Percentiles rank a stretch among this genome's conserved stretches.
phyloP scores from a whole-genome alignment of 2,329 filamentous ascomycete genomes.

The Aphanocladium album region DNA sequence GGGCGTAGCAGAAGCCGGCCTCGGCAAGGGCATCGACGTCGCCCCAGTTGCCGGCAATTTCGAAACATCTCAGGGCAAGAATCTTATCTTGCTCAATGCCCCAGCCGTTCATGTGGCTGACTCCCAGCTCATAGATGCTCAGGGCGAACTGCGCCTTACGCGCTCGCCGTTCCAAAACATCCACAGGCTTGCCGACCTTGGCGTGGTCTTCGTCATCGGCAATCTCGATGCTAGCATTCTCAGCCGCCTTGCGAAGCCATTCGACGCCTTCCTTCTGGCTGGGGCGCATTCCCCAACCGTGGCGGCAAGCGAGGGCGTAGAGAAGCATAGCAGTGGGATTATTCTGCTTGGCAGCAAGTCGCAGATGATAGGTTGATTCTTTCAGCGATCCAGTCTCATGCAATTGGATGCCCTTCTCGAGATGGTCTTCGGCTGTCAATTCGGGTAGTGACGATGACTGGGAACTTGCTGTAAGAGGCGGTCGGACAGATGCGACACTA shows the following conservation, averaged over 20 bases:
- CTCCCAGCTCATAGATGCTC: constrained; percentile 92
- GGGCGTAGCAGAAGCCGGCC: constrained; percentile 91
- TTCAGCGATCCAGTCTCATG: constrained; percentile 84
- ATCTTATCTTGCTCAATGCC: constrained; percentile 89
- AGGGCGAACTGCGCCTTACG: constrained; percentile 90
- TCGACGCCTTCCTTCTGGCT: constrained; percentile 85
- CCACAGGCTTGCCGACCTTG: constrained; percentile 58
- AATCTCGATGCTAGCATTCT: constrained; percentile 75
- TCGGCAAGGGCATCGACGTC: constrained; percentile 92
- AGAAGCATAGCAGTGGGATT: constrained; percentile 93
- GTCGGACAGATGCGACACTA: constrained; percentile 47
- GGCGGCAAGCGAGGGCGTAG: constrained; percentile 89
- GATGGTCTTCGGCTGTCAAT: constrained; percentile 79
- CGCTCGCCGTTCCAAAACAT: constrained; percentile 68
- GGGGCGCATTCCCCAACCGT: constrained; percentile 95
- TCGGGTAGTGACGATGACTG: constrained; percentile 57
- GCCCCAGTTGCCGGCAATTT: constrained; percentile 93
- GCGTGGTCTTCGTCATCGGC: constrained; percentile 70
- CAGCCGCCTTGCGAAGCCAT: constrained; percentile 89
- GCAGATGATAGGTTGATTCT: constrained; percentile 93
- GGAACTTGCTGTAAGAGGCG: constrained; percentile 35
- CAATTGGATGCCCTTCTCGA: constrained; percentile 82
- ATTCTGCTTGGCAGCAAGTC: constrained; percentile 78
- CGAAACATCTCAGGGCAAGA: constrained; percentile 86
- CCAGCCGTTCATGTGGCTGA: constrained; percentile 98